These are phyloP conservation scores for Spergularia azorica DNA, from an alignment of 179 eudicot species.

Conservation along the genomic window DNA sequence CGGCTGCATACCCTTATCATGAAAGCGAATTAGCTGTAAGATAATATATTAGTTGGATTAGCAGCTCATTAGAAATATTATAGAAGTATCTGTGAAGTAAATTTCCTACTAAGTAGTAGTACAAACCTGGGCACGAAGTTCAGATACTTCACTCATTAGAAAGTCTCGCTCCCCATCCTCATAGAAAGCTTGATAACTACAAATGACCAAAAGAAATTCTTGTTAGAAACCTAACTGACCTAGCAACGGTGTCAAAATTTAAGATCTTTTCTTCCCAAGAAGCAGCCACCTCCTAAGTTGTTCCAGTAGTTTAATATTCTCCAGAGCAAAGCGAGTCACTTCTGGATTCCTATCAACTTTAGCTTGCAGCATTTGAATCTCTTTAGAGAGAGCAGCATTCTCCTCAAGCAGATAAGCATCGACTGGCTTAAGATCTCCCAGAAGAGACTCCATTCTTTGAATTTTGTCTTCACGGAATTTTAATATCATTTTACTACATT, in stretches of 20 bases:
- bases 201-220: conserved; percentile 9
- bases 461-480: conserved; percentile 97
- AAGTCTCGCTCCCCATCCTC: conserved; percentile 98
- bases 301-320: conserved; percentile 82
- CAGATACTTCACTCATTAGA: conserved; percentile 75
- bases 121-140: conserved; percentile 79
- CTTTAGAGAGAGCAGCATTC: conserved; percentile 70
- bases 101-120: background rate
- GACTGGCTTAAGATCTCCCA: conserved; percentile 61
- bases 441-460: conserved; percentile 84
- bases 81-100: conserved; percentile 2
- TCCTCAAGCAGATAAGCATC: conserved; percentile 80
- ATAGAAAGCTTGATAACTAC: conserved; percentile 87
- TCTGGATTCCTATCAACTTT: conserved; percentile 91
- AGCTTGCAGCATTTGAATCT: conserved; percentile 73
- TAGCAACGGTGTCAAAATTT: background rate
- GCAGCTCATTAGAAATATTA: background rate
- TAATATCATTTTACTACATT: conserved; percentile 95
- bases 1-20: conserved; percentile 55
- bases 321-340: conserved; percentile 94
- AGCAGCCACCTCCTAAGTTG: conserved; percentile 70
- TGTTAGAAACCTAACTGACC: background rate
- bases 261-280: background rate
- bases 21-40: conserved; percentile 57
- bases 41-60: conserved; percentile 9